Conservation (phyloP, 2,329 filamentous ascomycete genomes). For the Rhinocladiella similis region DNA sequence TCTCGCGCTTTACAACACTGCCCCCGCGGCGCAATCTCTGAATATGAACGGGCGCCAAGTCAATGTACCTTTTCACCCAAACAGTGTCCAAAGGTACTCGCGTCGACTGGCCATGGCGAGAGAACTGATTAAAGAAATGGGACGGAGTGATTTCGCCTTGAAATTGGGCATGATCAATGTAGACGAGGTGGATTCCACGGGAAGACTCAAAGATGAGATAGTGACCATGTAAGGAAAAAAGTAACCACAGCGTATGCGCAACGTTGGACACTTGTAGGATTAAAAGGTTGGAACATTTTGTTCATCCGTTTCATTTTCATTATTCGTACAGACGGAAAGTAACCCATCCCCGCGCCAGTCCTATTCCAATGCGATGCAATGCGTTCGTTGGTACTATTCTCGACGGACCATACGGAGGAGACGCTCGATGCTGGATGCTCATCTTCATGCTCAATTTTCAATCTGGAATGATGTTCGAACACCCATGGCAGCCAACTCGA, state of each 20-base stretch:
- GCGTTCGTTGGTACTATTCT: no score
- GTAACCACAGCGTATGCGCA: no score
- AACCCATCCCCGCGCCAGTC: not conserved
- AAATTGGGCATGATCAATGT: constrained; percentile 38
- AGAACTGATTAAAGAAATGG: constrained; percentile 39
- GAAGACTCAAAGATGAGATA: constrained; percentile 2
- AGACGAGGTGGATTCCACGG: not conserved
- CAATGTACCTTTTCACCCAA: constrained; percentile 19
- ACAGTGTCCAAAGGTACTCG: constrained; percentile 32
- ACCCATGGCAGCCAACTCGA: constrained; percentile 90
- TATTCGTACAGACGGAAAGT: no score
- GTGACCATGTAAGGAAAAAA: constrained; percentile 26
- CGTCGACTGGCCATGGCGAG: constrained; percentile 39
- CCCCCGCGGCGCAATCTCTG: constrained; percentile 47
- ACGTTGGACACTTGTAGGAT: no score
- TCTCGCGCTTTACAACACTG: constrained; percentile 55
- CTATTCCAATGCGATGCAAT: not conserved
- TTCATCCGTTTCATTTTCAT: not conserved
- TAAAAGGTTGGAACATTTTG: not conserved
- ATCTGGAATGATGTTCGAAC: constrained; percentile 92
- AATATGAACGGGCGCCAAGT: constrained; percentile 52
- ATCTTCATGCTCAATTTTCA: constrained; percentile 38
- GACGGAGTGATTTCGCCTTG: constrained; percentile 39
- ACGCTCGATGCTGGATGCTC: not conserved
- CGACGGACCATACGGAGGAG: no score